phyloP scores from a whole-genome alignment of 805 yeast genomes.

The Ogataea dorogensis region DNA sequence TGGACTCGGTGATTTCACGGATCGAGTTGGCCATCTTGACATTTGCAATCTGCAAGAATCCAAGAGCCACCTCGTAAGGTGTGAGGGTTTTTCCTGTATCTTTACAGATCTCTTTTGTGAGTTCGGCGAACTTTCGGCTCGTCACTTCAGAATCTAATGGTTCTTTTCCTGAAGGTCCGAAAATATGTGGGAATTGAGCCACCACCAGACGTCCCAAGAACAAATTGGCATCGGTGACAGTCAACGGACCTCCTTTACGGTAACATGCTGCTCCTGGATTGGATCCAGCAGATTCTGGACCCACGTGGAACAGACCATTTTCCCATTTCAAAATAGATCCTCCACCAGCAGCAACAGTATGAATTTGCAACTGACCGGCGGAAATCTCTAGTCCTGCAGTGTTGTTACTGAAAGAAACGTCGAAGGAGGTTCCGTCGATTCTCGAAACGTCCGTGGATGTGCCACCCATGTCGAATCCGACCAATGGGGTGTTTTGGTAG shows the following conservation, averaged over 20 bases:
- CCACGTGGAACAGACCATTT: slow-evolving; percentile 43
- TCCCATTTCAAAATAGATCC: slow-evolving; percentile 33
- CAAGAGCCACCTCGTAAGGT: slow-evolving; percentile 44
- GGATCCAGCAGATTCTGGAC: slow-evolving; percentile 47
- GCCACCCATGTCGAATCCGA: slow-evolving; percentile 43
- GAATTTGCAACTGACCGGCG: slow-evolving; percentile 39
- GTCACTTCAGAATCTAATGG: slow-evolving; percentile 37
- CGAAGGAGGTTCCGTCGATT: slow-evolving; percentile 51
- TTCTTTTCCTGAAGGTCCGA: slow-evolving; percentile 43
- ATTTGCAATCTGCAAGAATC: slow-evolving; percentile 46
- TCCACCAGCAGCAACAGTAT: slow-evolving; percentile 59
- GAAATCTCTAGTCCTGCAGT: slow-evolving; percentile 41
- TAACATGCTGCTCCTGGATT: slow-evolving; percentile 53
- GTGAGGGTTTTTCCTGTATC: slow-evolving; percentile 32
- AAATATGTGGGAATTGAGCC: slow-evolving; percentile 43
- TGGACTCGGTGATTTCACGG: slow-evolving; percentile 45
- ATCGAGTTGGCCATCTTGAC: slow-evolving; percentile 48
- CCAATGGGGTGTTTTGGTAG: slow-evolving; percentile 29
- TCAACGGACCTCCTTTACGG: slow-evolving; percentile 47
- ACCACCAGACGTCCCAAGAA: slow-evolving; percentile 41
- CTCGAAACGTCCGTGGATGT: slow-evolving; percentile 76
- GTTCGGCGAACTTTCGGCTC: slow-evolving; percentile 35
- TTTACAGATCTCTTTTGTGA: slow-evolving; percentile 38
- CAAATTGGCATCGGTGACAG: slow-evolving; percentile 47
- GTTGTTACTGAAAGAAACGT: slow-evolving; percentile 58